Evolutionary conservation across 2,329 filamentous ascomycete species (phyloP).

Genomic region (Trichoderma pleuroti): DNA sequence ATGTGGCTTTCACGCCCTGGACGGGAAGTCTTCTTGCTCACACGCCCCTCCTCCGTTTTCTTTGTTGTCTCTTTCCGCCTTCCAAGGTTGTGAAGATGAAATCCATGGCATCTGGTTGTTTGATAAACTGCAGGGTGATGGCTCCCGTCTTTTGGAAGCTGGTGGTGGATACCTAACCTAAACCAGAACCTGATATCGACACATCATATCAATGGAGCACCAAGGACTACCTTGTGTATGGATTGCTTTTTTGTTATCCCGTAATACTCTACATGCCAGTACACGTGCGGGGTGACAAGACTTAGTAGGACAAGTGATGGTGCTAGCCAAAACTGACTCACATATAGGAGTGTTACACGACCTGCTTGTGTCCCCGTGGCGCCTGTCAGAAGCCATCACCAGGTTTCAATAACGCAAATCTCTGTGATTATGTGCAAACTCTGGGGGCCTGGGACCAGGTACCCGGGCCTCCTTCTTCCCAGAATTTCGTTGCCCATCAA

Average conservation of each 20-base stretch:
- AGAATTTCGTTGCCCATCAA: background rate
- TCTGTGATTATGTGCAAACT: background rate
- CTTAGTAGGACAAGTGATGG: background rate
- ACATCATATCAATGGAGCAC: background rate
- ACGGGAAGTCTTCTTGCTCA: background rate
- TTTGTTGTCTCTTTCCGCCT: background rate
- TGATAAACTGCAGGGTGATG: background rate
- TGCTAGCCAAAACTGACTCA: background rate
- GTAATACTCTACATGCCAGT: background rate
- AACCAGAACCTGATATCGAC: background rate
- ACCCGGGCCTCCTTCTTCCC: background rate
- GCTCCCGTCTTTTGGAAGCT: background rate
- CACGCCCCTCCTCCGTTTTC: background rate
- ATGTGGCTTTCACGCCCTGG: background rate
- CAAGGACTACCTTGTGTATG: background rate
- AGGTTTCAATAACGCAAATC: background rate
- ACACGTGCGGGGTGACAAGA: background rate
- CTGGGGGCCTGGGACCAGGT: slow-evolving; percentile 12
- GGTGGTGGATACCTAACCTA: background rate
- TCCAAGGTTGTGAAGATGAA: background rate
- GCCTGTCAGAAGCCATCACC: background rate
- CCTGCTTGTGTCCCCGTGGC: background rate
- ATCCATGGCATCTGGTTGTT: background rate
- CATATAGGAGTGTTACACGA: background rate
- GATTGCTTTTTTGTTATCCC: background rate